Base-by-base conservation (phyloP, 1,139 yeast genomes). In the Pichia sp. region DNA sequence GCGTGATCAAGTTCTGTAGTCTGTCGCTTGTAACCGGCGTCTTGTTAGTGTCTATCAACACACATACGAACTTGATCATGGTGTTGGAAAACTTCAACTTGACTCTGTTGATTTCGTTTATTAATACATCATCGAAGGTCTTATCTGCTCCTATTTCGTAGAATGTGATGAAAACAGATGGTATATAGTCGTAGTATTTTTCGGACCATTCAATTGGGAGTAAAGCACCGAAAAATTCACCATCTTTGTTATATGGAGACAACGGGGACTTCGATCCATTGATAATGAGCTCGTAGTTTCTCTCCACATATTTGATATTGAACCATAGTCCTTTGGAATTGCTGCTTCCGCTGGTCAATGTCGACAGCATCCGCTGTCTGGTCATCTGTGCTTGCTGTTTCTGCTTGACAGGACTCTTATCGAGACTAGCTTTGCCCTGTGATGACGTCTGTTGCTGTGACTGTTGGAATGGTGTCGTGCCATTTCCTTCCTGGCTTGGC, bases 141-240 rank as follows among this genome's bases (percentile, higher is more conserved):
- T 48, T 53, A 27, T 45, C 49, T 3, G 40, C 35, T 21, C 54
- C 57, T 18, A 76, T 52, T 43, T 70, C 69, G 56, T 73, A 71
- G 37, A 77, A 67, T 1, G 73, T 60, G 4, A 77, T 61, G 42
- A 72, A 68, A 0, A 75, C 69, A 2, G 73, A 55, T 0, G 85
- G 84, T 20, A 67, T 44, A 6, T 65, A 48, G 18, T 68, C 65
- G 33, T 67, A 62, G 55, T 79, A 76, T 57, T 77, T 79, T 34
- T 70, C 68, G 11, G 78, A 51, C 85, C 85, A 80, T 22, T 71
- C 65, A 0, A 57, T 53, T 0, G 75, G 66, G 22, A 77, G 54
- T 1, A 77, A 58, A 22, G 74, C 72, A 1, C 78, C 76, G 45
- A 65, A 68, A 44, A 68, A 57, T 6, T 58, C 57, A 0, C 75